phyloP scores from a whole-genome alignment of 208 protist genomes.

The Blastocrithidia nonstop region DNA sequence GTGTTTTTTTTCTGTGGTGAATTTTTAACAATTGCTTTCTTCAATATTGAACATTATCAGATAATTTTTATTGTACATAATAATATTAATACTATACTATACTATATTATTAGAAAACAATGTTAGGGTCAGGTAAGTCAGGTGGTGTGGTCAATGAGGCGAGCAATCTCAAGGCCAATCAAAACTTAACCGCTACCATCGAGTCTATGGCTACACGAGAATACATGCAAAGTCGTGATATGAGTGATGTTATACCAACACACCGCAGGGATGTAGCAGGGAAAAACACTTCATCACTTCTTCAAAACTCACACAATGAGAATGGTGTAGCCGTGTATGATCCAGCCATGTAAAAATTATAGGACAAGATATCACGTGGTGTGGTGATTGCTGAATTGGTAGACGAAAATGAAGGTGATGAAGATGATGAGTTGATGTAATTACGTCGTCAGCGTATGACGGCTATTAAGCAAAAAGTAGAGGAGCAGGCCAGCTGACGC shows the following conservation, averaged over 20 bases:
- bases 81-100: too few species aligned
- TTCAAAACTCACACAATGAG: conserved; percentile 1
- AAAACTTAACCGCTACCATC: conserved; percentile 73
- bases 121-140: conserved; percentile 79
- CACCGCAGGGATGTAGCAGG: conserved; percentile 34
- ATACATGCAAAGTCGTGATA: conserved; percentile 52
- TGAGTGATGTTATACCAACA: conserved; percentile 66
- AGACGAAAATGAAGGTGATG: conserved; percentile 34
- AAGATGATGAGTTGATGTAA: conserved; percentile 59
- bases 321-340: conserved; percentile 45
- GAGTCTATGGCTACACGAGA: conserved; percentile 61
- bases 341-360: conserved; percentile 35
- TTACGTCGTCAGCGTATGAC: conserved; percentile 54
- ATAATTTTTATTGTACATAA: too few species aligned
- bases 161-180: conserved; percentile 77
- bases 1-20: neutral
- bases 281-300: conserved; percentile 5
- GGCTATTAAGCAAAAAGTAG: conserved; percentile 28
- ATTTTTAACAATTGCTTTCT: neutral
- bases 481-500: conserved; percentile 61
- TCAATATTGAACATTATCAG: too few species aligned
- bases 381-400: conserved; percentile 6
- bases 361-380: conserved; percentile 15
- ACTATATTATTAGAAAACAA: too few species aligned
- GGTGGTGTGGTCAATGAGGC: conserved; percentile 82